Base-by-base conservation (phyloP, 495 filamentous ascomycete species). In the Penicillium egyptiacum region DNA sequence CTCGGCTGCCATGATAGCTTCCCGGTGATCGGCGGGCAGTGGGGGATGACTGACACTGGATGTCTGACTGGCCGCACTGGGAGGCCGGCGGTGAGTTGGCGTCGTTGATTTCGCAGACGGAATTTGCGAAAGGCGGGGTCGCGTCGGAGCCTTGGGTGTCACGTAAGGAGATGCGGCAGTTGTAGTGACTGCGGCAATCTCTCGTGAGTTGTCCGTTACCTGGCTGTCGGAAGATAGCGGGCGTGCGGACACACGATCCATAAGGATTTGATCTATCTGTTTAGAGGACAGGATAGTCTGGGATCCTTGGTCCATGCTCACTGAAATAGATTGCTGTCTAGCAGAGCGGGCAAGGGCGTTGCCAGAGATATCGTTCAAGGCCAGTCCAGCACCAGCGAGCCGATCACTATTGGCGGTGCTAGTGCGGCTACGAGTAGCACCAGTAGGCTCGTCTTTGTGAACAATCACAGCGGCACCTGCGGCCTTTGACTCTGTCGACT, bases 1-100 rank as follows among this genome's bases (percentile, higher is more conserved):
- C 45, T 82, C 79, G 33, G 91, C 93, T 10, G 90, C 91, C 52
- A 90, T 83, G 60, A 96, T 96, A 51, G 82, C 83, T 70, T 96
- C 83, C 57, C 84, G 87, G 70, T 95, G 90, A 65, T 96, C 91
- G 9, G 74, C 55, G 41, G 94, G 92, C 30, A 98, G 75, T 16
- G 93, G 91, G 4, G 91, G 92, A 60, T 85, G 82, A 12, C 70
- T 70, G 30, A 70, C 45, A 50, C 67, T 67, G 25, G 75, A 76
- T 9, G 73, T 70, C 28, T 81, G 79, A 62, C 91, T 96, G 11
- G 81, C 75, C 22, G 86, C 75, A 68, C 90, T 96, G 45, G 82
- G 81, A 43, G 90, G 90, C 59, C 90, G 80, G 45, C 72, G 74
- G 12, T 78, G 67, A 1, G 63, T 68, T 22, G 68, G 59, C 48